These are phyloP conservation scores for Aspergillus fumigatiaffinis DNA, from an alignment of 2,329 filamentous ascomycete species.

Conservation along the genomic window DNA sequence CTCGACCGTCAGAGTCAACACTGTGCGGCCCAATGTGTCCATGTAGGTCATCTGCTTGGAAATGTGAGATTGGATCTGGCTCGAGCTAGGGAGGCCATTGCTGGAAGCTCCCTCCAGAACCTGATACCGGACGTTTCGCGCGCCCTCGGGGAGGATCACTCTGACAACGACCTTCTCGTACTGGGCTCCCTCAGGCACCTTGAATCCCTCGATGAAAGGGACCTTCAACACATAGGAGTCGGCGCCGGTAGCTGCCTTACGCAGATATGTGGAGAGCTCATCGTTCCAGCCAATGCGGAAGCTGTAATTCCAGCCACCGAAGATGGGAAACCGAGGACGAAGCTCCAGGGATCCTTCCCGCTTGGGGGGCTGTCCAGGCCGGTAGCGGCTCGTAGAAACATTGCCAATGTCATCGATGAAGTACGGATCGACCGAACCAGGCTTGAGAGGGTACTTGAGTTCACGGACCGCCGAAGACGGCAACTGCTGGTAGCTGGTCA, in stretches of 20 bases:
- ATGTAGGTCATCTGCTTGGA: conserved; percentile 83
- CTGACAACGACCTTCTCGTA: conserved; percentile 78
- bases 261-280: conserved; percentile 71
- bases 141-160: conserved; percentile 86
- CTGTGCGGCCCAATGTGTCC: conserved; percentile 85
- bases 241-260: conserved; percentile 53
- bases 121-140: conserved; percentile 58
- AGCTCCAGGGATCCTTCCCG: conserved; percentile 82
- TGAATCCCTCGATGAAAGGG: conserved; percentile 90
- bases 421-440: conserved; percentile 82
- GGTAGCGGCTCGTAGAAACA: conserved; percentile 88
- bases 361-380: conserved; percentile 57
- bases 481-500: conserved; percentile 71
- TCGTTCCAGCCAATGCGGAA: conserved; percentile 97
- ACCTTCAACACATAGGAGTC: conserved; percentile 83
- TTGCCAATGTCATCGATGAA: conserved; percentile 97
- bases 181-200: conserved; percentile 76
- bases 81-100: conserved; percentile 65
- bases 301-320: conserved; percentile 96
- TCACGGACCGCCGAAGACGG: conserved; percentile 74
- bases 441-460: conserved; percentile 71
- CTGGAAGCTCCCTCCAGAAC: conserved; percentile 66
- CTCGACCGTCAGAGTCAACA: conserved; percentile 71
- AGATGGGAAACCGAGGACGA: conserved; percentile 92
- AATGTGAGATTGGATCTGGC: conserved; percentile 50